Percentiles rank a stretch among this genome's conserved stretches.
Conservation (phyloP, 1,139 yeast species). For the Kluyveromyces sp. region DNA sequence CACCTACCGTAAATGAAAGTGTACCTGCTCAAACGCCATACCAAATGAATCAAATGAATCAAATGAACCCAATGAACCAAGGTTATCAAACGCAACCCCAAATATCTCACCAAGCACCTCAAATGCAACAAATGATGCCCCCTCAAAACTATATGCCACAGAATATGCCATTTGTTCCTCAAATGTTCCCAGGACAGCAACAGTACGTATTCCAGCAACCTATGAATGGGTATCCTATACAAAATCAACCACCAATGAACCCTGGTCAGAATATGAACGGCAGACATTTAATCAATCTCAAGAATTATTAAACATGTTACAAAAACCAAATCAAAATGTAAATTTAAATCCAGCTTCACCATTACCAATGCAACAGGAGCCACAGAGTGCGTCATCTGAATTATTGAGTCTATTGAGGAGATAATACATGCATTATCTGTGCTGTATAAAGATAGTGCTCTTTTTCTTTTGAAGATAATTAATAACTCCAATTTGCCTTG, state of each 20-base stretch:
- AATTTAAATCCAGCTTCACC: no score
- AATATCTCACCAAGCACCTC: not conserved
- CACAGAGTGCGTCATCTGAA: constrained; percentile 9
- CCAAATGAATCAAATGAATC: no score
- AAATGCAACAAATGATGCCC: not conserved
- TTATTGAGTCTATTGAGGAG: constrained; percentile 15
- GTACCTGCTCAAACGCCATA: not conserved
- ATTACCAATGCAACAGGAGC: constrained; percentile 1
- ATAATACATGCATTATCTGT: constrained; percentile 5
- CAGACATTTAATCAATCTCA: not conserved
- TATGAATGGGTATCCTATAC: not conserved
- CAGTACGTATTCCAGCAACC: constrained; percentile 1
- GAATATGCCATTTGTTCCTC: not conserved
- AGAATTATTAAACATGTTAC: constrained; percentile 6
- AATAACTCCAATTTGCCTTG: no score
- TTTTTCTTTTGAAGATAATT: no score
- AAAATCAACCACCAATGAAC: not conserved
- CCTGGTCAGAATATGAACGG: constrained; percentile 1
- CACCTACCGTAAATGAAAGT: not conserved
- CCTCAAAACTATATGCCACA: not conserved
- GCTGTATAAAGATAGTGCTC: no score
- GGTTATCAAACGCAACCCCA: not conserved
- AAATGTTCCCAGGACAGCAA: not conserved
- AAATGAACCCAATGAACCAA: no score
- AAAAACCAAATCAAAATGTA: not conserved